Base-by-base conservation (phyloP, 495 filamentous ascomycete species). In the Podospora anserina region DNA sequence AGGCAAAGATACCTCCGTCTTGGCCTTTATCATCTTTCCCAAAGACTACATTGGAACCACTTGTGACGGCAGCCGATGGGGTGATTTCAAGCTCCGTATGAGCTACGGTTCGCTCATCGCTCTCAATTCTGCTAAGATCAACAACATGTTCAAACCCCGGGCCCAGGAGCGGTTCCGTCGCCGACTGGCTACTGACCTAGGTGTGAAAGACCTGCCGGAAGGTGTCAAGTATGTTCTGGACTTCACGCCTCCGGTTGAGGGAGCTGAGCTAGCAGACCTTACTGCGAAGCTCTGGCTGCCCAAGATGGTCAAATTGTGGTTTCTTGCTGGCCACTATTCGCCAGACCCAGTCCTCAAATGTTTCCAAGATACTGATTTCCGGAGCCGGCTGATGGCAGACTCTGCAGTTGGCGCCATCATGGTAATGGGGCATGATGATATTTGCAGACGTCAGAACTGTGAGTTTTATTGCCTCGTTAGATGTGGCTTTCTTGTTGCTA, bases 211-310 rank as follows among this genome's bases (percentile, higher is more conserved):
- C 4, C 71, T 85, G n/a, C 81, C 81, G 0, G 57, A 67, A 0
- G 79, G 79, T 1, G 77, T 88, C 71, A 82, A 84, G 61, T 90
- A 83, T 68, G 75, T 89, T 18, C 71, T 91, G 65, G 89, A 91
- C 69, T 80, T 90, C 19, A 90, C 88, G 1, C 88, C 88, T 18
- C 84, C 85, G 0, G 72, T 71, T 1, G 80, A 86, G 63, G 88
- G 88, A 4, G 83, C 89, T 1, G 87, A 89, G 64, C 83, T 87
- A 0, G 83, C 87, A 34, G 82, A 86, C 15, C 77, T 85, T 65
- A 78, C 88, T 55, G 85, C 84, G 1, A 84, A 85, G 57, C 72
- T 90, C 18, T 89, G 85, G 59, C 85, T 89, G 64, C 83, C 88
- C 0, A 77, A 77, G 27, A 81, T 81, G 7, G 81, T 89, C 9